Evolutionary conservation across 345 rosid species (phyloP).

Genomic region (Citrus medica): DNA sequence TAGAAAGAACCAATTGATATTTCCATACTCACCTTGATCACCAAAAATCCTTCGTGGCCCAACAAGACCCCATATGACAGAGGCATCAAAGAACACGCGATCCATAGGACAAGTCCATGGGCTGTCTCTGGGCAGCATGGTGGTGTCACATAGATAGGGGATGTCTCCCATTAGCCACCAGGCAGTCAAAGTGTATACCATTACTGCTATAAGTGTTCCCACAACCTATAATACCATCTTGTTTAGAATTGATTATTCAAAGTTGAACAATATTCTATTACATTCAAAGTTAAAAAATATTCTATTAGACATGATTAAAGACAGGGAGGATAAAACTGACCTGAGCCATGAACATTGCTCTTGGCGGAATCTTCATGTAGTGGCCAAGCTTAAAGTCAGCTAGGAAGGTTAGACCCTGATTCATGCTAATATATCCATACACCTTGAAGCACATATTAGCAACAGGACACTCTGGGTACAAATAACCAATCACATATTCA

Average conservation of each 20-base stretch:
- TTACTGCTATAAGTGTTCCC: conserved; percentile 56
- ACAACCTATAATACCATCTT: conserved; percentile 42
- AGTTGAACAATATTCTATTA: not conserved
- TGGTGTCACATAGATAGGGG: conserved; percentile 63
- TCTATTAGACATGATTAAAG: not conserved
- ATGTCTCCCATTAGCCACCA: conserved; percentile 80
- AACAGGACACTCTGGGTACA: conserved; percentile 76
- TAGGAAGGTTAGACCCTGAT: conserved; percentile 66
- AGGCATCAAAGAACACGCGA: conserved; percentile 64
- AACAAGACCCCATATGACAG: conserved; percentile 84
- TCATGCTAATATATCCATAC: conserved; percentile 83
- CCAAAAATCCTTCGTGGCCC: conserved; percentile 85
- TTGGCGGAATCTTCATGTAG: conserved; percentile 92
- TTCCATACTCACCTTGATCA: conserved; percentile 55
- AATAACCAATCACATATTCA: conserved; percentile 71
- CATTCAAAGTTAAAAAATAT: not conserved
- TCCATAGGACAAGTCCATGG: conserved; percentile 82
- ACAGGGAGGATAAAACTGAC: conserved; percentile 13
- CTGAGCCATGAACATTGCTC: conserved; percentile 86
- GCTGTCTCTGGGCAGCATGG: conserved; percentile 48
- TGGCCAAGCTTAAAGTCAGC: conserved; percentile 83
- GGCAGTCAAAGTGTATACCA: conserved; percentile 58
- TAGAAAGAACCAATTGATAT: conserved; percentile 68
- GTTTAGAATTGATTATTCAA: not conserved
- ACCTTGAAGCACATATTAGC: conserved; percentile 96